A percentile compares a stretch with the other conserved stretches of the same genome.
These are phyloP conservation scores for Sutorius eximius DNA, from an alignment of 1,284 basidiomycete species.

Conservation along the genomic window DNA sequence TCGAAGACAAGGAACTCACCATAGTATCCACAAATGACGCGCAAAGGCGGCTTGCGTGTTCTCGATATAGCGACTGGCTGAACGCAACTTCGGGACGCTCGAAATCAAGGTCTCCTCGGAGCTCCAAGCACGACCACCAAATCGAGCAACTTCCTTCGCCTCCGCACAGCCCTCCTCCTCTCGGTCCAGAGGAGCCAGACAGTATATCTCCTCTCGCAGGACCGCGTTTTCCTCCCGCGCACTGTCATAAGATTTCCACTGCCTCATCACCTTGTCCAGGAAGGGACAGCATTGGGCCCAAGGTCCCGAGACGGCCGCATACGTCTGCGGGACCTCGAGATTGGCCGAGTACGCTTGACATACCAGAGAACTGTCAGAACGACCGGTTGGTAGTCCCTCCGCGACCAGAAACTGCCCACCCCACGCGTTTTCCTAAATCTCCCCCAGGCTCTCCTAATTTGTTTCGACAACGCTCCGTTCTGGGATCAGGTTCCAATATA, in stretches of 20 bases:
- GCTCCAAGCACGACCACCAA: conserved; percentile 38
- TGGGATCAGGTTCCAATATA: conserved; percentile 35
- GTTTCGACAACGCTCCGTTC: conserved; percentile 24
- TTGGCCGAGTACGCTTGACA: conserved; percentile 40
- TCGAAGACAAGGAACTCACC: conserved; percentile 64
- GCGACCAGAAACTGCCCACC: conserved; percentile 34
- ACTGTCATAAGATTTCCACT: conserved; percentile 33
- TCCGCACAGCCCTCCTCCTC: conserved; percentile 29
- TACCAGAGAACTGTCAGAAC: conserved; percentile 13
- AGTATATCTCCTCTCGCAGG: conserved; percentile 5
- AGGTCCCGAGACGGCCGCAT: conserved; percentile 46
- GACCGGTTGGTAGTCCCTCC: conserved; percentile 15
- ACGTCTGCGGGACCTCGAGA: conserved; percentile 69
- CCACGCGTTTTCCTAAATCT: conserved; percentile 16
- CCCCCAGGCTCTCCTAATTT: conserved; percentile 13
- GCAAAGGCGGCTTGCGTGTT: conserved; percentile 64
- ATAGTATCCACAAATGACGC: conserved; percentile 67
- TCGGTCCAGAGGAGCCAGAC: conserved; percentile 11
- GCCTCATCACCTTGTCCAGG: conserved; percentile 34
- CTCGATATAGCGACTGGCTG: conserved; percentile 55
- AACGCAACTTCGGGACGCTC: conserved; percentile 41
- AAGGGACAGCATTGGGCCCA: conserved; percentile 17
- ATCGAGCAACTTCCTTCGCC: conserved; percentile 39
- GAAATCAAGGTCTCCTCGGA: conserved; percentile 63
- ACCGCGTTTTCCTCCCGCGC: conserved; percentile 13